Base-by-base conservation (phyloP, 2,329 filamentous ascomycete species). In the Diaporthe vexans region DNA sequence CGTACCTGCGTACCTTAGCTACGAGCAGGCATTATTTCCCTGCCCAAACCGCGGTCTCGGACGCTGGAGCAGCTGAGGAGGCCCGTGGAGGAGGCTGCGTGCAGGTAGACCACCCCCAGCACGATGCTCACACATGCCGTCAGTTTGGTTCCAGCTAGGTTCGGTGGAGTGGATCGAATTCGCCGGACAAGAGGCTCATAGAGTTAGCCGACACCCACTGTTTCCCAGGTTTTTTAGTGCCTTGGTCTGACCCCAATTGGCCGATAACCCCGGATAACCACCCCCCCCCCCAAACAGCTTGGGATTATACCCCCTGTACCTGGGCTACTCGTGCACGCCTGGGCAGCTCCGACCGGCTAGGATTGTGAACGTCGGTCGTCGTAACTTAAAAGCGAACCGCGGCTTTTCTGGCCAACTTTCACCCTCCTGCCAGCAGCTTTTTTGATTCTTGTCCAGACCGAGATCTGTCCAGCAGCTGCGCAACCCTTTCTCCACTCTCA, bases 351-450 rank as follows among this genome's bases (percentile, higher is more conserved):
- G 57, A 52, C 40, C 43, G n/a, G 40, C 33, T 43, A 43, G 57
- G 51, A 46, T 68, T 68, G 48, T 54, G 63, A 68, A 68, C n/a
- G 48, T 54, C 33, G 63, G 48, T 68, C 69, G 57, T 63, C 33
- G 46, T 54, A 63, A 63, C 57, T 72, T 63, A 72, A 72, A 72
- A 72, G 69, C 69, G 46, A 61, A 54, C 69, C 57, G 69, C 69
- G 69, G 69, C 57, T 72, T 58, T 72, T 63, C 61, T 63, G 56
- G 52, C 63, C 56, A 61, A 71, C 56, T 61, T 40, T 54, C 56
- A 52, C 56, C 33, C 37, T 51, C 46, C 26, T 52, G 54, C 46
- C 56, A 51, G 52, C 51, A 46, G 59, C 58, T 65, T 52, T 52
- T 57, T 43, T 51, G 46, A 40, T 46, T 43, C 69, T 43, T 40